Base-by-base conservation (phyloP, 1,139 yeast genomes). In the Saccharomyces uvarum region DNA sequence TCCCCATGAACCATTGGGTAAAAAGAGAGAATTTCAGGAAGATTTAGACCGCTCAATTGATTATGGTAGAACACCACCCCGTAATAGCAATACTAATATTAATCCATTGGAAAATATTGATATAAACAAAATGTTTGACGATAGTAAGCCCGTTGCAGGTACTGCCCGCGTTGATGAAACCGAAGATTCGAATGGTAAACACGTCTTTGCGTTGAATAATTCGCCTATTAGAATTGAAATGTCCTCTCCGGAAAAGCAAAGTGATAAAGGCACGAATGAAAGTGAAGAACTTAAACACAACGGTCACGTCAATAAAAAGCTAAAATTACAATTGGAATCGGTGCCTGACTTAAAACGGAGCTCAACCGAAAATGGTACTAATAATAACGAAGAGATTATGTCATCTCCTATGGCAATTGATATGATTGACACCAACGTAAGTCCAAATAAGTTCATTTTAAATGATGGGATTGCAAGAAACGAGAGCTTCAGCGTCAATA, bases 231-330 rank as follows among this genome's bases (percentile, higher is more conserved):
- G 54, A 48, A 46, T 59, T 4, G 64, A 62, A 14, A 38, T 57
- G 27, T 57, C 60, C 33, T 62, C 66, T 9, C 64, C 65, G 4
- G 51, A 55, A 11, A 58, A 57, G 49, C 53, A 53, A 3, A 51
- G 31, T 28, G 49, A 48, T 4, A 54, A 47, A 6, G 51, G 55
- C 29, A 64, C 59, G 29, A 54, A 52, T 13, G 58, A 53, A 4
- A 55, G 49, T 4, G 58, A 58, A 5, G 70, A 68, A 51, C 6
- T 19, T 38, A 16, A 16, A 38, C 66, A 67, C 21, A 66, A 71
- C 5, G 70, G 63, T 29, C 68, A 71, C 8, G 48, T 48, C 2
- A 48, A 53, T n/a, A 61, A 61, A 31, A 56, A 51, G 27, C 47
- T 58, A 48, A 62, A 56, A 41, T 29, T 63, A 21, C 58, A 59